Evolutionary conservation across 2,329 filamentous ascomycete species (phyloP).

Genomic region (Metarhizium album): DNA sequence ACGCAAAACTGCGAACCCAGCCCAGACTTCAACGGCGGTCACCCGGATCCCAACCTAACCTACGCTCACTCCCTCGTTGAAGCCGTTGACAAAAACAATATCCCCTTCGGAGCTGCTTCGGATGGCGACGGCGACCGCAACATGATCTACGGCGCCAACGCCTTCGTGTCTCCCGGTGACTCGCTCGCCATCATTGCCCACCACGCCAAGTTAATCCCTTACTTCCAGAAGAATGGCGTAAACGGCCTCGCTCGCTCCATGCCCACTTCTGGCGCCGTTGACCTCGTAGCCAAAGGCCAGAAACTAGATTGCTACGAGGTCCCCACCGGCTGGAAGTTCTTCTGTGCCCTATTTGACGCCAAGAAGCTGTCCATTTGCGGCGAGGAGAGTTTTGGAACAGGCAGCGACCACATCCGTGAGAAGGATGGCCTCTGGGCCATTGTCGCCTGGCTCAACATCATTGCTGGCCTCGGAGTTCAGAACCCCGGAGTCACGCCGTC

Average conservation of each 20-base stretch:
- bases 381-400: slow-evolving; percentile 96
- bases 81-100: slow-evolving; percentile 78
- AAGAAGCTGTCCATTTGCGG: slow-evolving; percentile 97
- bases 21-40: slow-evolving; percentile 92
- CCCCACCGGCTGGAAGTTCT: slow-evolving; percentile 98
- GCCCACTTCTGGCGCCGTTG: slow-evolving; percentile 92
- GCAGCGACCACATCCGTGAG: slow-evolving; percentile 97
- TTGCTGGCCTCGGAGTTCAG: slow-evolving; percentile 81
- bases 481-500: slow-evolving; percentile 71
- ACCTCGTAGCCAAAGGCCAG: slow-evolving; percentile 92
- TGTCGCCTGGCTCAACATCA: slow-evolving; percentile 97
- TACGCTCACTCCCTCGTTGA: slow-evolving; percentile 94
- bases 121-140: slow-evolving; percentile 98
- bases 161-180: slow-evolving; percentile 94
- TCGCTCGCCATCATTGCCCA: slow-evolving; percentile 97
- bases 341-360: slow-evolving; percentile 89
- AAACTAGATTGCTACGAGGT: slow-evolving; percentile 90
- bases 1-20: slow-evolving; percentile 89
- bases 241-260: slow-evolving; percentile 93
- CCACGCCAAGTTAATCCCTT: slow-evolving; percentile 90
- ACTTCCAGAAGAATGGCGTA: slow-evolving; percentile 96
- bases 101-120: slow-evolving; percentile 93
- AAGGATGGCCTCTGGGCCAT: slow-evolving; percentile 98
- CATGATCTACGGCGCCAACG: slow-evolving; percentile 98
- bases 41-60: slow-evolving; percentile 95